Evolutionary conservation across 176 grass and related monocot species (phyloP), one percentile per base, ranked within the genome.

Genomic region (Canna indica): DNA sequence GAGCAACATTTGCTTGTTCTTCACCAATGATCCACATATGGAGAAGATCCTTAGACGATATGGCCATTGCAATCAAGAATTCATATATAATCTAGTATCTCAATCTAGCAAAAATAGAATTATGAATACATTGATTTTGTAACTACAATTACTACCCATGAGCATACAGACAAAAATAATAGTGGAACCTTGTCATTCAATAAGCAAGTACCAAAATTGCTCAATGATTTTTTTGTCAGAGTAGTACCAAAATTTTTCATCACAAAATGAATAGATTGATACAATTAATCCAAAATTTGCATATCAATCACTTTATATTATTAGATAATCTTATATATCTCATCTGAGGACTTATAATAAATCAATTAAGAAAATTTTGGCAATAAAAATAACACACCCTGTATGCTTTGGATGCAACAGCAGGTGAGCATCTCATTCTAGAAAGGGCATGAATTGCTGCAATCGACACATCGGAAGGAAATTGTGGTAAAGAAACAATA

Each of bases 361-460:
- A 65, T 38, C 15, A 70, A 48, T 17, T 48, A 7, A 39, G 16
- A 3, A 16, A 41, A 67, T 11, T 58, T 33, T 31, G 9, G 10
- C 57, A 50, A 67, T 8, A 79, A 56, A 38, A 42, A 60, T 75
- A 33, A 81, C 63, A 72, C 78, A 89, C 90, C 88, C 87, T 81
- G 59, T 89, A 85, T 87, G 90, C 81, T 81, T 77, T 85, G 78
- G 59, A 73, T 64, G 83, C 75, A 87, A 90, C 64, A 77, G 60
- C 69, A 79, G 86, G 74, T 47, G 79, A 79, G 79, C 86, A 96
- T 41, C 75, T 83, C 75, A 91, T 74, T 74, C 86, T 91, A 30
- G 79, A 85, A 26, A 90, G 79, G 84, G 81, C 72, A 72, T 56
- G 87, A 73, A 85, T 78, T 50, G 86, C 93, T 68, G 74, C 78